Conservation (phyloP, 2,329 filamentous ascomycete species). For the Mycosphaerelloides madeirae region DNA sequence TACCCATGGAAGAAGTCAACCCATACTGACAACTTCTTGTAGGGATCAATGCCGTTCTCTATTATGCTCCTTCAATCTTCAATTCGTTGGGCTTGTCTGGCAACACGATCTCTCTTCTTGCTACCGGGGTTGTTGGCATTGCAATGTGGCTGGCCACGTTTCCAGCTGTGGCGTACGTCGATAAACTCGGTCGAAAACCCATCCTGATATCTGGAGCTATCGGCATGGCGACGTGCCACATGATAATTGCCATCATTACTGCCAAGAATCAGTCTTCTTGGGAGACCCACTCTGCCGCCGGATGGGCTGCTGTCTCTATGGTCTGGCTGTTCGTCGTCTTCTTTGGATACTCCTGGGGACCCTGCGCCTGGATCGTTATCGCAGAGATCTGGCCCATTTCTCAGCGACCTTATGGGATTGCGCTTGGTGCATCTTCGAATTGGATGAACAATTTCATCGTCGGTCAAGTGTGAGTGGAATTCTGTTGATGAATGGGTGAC, state of each 20-base stretch:
- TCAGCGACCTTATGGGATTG: conserved; percentile 65
- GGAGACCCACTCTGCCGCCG: conserved; percentile 53
- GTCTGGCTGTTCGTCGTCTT: conserved; percentile 71
- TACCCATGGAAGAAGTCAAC: background rate
- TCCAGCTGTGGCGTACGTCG: conserved; percentile 60
- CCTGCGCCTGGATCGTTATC: conserved; percentile 64
- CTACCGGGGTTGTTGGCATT: conserved; percentile 67
- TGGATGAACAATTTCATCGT: conserved; percentile 50
- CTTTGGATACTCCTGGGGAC: conserved; percentile 72
- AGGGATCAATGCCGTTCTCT: conserved; percentile 42
- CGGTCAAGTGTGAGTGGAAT: conserved; percentile 39
- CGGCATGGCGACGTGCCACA: conserved; percentile 46
- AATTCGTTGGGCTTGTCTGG: conserved; percentile 40
- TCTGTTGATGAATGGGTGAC: background rate
- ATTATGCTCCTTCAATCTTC: conserved; percentile 50
- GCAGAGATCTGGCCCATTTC: conserved; percentile 71
- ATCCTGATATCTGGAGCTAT: conserved; percentile 36
- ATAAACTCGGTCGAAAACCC: conserved; percentile 47
- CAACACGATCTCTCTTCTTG: conserved; percentile 54
- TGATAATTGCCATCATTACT: conserved; percentile 54
- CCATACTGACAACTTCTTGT: background rate
- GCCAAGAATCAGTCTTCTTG: conserved; percentile 60
- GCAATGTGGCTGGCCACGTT: conserved; percentile 66
- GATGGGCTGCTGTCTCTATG: conserved; percentile 66
- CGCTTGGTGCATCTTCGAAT: conserved; percentile 54